Evolutionary conservation across 805 yeast species (phyloP), one percentile per base, ranked within the genome.

Genomic region (Myxozyma udenii): DNA sequence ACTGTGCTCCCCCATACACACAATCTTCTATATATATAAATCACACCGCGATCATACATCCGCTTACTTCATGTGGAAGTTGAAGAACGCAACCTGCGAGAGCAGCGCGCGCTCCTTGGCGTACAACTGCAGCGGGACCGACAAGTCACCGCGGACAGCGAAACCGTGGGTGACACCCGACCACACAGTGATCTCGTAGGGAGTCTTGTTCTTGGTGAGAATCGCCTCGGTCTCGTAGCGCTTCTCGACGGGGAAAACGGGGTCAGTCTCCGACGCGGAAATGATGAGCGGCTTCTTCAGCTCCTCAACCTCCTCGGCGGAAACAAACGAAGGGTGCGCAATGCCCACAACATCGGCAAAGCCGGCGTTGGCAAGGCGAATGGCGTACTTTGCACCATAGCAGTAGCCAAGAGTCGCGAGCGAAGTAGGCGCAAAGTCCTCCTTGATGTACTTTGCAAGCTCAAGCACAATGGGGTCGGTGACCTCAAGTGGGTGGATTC

Each of bases 311-410:
- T 85, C 95, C 33, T 80, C 89, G 32, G 76, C 74, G 11, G 74
- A 53, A 14, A 86, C 82, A 55, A 84, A 76, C 2, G 95, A 84
- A 4, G 97, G 96, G 69, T 90, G 97, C 5, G 93, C 93, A 56
- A 79, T 68, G n/a, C 91, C 95, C 62, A 78, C 87, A 16, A 75
- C 85, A 55, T 78, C 78, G 33, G 78, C 75, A 35, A 48, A 50
- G 37, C 52, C 60, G 46, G 51, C 50, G 19, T 67, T 74, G 26
- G 79, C 66, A 51, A 82, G 78, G 53, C 76, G 80, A 51, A 85
- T 61, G 30, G 78, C 80, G 61, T 73, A 81, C 68, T 82, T 85
- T 35, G 87, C 95, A 66, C 96, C 96, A 58, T 74, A 88, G 71
- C 96, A 88, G 72, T 87, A 81, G 22, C 96, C 96, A 51, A 84